Evolutionary conservation across 2,329 filamentous ascomycete genomes (phyloP).

Genomic region (Botrytis fragariae): DNA sequence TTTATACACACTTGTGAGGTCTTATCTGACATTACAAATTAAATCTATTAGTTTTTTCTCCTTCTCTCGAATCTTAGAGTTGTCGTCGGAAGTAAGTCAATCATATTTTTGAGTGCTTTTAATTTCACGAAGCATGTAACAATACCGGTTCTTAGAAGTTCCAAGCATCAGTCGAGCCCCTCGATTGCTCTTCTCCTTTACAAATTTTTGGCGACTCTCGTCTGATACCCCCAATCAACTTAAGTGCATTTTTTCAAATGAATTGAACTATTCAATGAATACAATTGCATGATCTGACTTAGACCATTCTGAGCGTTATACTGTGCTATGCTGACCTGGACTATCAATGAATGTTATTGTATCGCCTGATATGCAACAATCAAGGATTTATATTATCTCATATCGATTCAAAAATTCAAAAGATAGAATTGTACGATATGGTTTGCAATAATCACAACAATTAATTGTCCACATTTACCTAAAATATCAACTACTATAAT

Average conservation of each 20-base stretch:
- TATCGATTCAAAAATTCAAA: neutral
- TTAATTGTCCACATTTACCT: rapidly evolving
- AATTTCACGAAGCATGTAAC: neutral
- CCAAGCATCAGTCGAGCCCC: neutral
- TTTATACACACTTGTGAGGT: neutral
- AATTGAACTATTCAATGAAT: neutral
- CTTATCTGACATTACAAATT: neutral
- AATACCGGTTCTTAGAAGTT: neutral
- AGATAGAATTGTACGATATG: neutral
- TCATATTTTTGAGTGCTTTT: neutral
- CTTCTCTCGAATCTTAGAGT: neutral
- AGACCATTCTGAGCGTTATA: neutral
- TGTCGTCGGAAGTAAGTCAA: neutral
- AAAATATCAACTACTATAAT: neutral
- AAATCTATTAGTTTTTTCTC: neutral
- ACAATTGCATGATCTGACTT: neutral
- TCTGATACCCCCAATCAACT: neutral
- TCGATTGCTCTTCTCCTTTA: neutral
- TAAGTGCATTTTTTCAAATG: neutral
- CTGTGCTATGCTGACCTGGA: neutral
- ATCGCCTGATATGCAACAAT: neutral
- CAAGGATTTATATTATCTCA: neutral
- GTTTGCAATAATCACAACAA: neutral
- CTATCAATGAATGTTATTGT: neutral
- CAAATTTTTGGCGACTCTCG: neutral